Conservation (phyloP, 2,329 filamentous ascomycete species). For the Epichloe gansuensis region DNA sequence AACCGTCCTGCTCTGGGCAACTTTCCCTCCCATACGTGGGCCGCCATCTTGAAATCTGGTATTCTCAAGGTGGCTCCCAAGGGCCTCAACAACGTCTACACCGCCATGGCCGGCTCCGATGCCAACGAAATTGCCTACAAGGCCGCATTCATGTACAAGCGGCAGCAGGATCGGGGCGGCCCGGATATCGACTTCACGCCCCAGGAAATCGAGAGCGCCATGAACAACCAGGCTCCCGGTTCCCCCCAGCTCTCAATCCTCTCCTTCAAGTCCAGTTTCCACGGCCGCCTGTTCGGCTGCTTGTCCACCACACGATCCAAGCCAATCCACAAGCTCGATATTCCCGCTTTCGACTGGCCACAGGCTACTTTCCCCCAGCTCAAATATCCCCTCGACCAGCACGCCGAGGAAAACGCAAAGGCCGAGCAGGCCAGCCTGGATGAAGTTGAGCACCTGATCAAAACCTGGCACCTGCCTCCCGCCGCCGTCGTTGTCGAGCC, state of each 20-base stretch:
- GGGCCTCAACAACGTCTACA: constrained; percentile 81
- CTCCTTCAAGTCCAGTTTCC: constrained; percentile 79
- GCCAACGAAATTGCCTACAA: constrained; percentile 94
- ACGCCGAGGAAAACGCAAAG: constrained; percentile 66
- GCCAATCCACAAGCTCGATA: constrained; percentile 89
- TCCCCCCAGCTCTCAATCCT: constrained; percentile 69
- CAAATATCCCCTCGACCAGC: constrained; percentile 75
- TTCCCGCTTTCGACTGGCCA: constrained; percentile 90
- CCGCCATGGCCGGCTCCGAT: constrained; percentile 76
- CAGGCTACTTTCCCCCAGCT: constrained; percentile 70
- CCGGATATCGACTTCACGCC: constrained; percentile 64
- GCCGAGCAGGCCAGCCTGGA: constrained; percentile 71
- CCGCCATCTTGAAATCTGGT: constrained; percentile 62
- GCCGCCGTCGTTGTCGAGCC: constrained; percentile 79
- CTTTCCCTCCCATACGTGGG: constrained; percentile 81
- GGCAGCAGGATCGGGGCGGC: constrained; percentile 69
- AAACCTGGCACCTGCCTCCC: constrained; percentile 64
- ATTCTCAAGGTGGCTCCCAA: constrained; percentile 73
- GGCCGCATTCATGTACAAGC: constrained; percentile 87
- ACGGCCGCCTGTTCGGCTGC: constrained; percentile 78
- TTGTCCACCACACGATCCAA: constrained; percentile 85
- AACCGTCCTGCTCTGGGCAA: constrained; percentile 84
- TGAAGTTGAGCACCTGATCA: constrained; percentile 73
- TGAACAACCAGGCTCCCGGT: constrained; percentile 70
- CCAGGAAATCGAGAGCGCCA: constrained; percentile 59